Conservation (phyloP, 306 rosid genomes). For the Trichosanthes cucumerina region DNA sequence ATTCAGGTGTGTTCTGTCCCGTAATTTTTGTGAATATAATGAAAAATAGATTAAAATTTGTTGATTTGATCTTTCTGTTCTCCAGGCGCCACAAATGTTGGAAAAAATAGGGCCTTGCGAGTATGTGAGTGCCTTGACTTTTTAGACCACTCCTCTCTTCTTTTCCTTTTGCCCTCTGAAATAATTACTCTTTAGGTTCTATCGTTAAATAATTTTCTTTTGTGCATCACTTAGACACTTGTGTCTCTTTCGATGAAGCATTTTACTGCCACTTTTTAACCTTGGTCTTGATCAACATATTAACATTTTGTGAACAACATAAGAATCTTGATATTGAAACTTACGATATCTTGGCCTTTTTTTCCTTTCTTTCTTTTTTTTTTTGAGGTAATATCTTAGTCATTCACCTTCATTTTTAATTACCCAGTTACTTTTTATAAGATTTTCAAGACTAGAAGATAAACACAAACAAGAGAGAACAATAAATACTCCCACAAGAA, state of each 20-base stretch:
- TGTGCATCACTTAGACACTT: background rate
- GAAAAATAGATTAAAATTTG: background rate
- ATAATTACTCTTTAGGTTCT: background rate
- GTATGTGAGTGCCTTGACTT: constrained; percentile 56
- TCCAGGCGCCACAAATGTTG: constrained; percentile 52
- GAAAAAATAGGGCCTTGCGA: constrained; percentile 55
- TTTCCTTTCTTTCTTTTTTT: background rate
- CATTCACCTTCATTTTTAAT: background rate
- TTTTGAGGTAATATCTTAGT: background rate
- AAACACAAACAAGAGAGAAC: background rate
- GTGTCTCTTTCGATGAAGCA: background rate
- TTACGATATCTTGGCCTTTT: background rate
- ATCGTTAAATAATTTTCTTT: background rate
- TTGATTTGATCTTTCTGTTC: constrained; percentile 21
- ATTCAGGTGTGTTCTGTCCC: constrained; percentile 39
- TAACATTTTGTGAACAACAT: background rate
- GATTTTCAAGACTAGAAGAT: background rate
- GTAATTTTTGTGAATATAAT: constrained; percentile 9
- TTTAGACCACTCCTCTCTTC: background rate
- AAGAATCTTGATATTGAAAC: background rate
- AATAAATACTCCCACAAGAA: background rate
- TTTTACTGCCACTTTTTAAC: background rate
- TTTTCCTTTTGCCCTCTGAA: background rate
- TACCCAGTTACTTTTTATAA: background rate
- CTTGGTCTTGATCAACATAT: background rate